Evolutionary conservation across 306 rosid species (phyloP), one percentile per base, ranked within the genome.

Genomic region (Sesbania bispinosa): DNA sequence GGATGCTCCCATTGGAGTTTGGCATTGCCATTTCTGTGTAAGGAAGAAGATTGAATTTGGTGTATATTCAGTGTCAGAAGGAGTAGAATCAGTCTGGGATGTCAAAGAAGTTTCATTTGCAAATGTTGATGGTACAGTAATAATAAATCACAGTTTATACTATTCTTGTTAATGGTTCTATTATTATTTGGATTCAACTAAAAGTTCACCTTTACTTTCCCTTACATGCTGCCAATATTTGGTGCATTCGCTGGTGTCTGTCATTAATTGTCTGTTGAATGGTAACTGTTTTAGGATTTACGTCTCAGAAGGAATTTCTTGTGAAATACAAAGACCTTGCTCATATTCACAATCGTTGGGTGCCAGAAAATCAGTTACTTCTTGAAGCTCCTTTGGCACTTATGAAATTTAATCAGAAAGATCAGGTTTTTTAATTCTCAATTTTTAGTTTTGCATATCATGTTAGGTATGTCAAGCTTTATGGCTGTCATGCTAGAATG

Each of bases 291-390:
- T 26, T 38, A 89, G 92, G 87, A 36, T 36, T 51, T 80, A 57
- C 48, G 39, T 62, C 70, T 81, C 82, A 75, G 80, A 83, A 78
- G 76, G 83, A 81, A 39, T 77, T 66, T 80, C 82, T 83, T 35
- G 92, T 87, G 57, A 89, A 89, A 77, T 89, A 79, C 78, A 87
- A 79, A 61, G 86, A 85, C 72, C 84, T 89, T 67, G 87, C 92
- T 39, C 90, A 89, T 77, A 76, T 85, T 81, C 92, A 87, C 76
- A 85, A 81, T 69, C 62, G 18, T 19, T 87, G 96, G 92, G 52
- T 89, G 29, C 62, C 83, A 8, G 86, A 83, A 80, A 61, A 35
- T 77, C 83, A 83, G 41, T 73, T 87, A 70, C 84, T 79, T 74
- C 82, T 63, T 45, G 92, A 87, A 76, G 85, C 85, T 71, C 82